Evolutionary conservation across 2,329 filamentous ascomycete genomes (phyloP), one percentile per base, ranked within the genome.

Genomic region (Penicillium corylophilum): DNA sequence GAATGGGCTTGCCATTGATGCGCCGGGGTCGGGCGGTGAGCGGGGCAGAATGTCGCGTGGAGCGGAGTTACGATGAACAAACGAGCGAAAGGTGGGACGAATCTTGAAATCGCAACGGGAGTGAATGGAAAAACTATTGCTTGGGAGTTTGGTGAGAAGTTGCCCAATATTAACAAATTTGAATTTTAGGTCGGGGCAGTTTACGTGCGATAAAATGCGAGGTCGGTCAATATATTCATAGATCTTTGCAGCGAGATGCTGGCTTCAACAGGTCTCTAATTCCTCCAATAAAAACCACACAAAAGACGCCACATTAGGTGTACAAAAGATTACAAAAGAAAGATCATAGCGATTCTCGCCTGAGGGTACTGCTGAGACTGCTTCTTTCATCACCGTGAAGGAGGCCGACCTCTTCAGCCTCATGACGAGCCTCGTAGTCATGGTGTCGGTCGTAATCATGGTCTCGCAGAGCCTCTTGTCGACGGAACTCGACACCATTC

Each of bases 401-500:
- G n/a, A 74, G 57, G 15, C 71, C 70, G 38, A 69, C 62, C 31
- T 69, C 71, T 57, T 74, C 71, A 31, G 66, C 66, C 6, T 51
- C 55, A 41, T 65, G 53, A 13, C 47, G 55, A 29, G 67, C 62
- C 28, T 60, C 53, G 39, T 67, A 67, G 5, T 62, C 51, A 39
- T 58, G 59, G 6, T 64, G 61, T 39, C 60, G 64, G n/a, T 60
- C 53, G 39, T 67, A 67, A 5, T 62, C 51, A 39, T 58, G 59
- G 6, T 64, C 62, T 39, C 60, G 64, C 18, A 71, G 56, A n/a
- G 60, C 63, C 36, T 71, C 65, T 48, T 63, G 62, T 33, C 64
- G 60, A 24, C 60, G 60, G 46, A 86, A 83, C 57, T 87, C 86
- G 9, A 84, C 85, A 38, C 87, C 89, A 67, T 96, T 90, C 41